Percentiles rank a stretch among this genome's conserved stretches.
These are phyloP conservation scores for Mycocentrospora acerina DNA, from an alignment of 2,329 filamentous ascomycete species.

Conservation along the genomic window DNA sequence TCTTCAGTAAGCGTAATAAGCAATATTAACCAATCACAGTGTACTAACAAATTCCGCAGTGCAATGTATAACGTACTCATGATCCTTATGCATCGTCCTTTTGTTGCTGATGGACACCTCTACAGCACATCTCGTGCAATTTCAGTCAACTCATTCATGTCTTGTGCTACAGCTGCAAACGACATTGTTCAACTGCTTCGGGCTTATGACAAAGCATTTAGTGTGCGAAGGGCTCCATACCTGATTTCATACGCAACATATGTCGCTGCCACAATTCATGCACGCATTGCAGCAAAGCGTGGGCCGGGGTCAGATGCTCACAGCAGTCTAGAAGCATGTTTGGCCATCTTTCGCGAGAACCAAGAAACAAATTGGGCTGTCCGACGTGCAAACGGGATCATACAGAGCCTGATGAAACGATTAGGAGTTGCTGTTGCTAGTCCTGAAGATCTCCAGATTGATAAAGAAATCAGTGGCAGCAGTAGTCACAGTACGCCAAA, in stretches of 20 bases:
- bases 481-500: slow-evolving; percentile 6
- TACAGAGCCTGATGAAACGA: slow-evolving; percentile 50
- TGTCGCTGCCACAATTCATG: slow-evolving; percentile 56
- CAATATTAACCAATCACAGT: neutral
- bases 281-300: slow-evolving; percentile 51
- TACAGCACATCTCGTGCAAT: slow-evolving; percentile 45
- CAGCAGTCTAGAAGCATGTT: slow-evolving; percentile 44
- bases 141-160: slow-evolving; percentile 47
- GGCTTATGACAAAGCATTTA: slow-evolving; percentile 50
- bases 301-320: slow-evolving; percentile 42
- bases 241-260: slow-evolving; percentile 59
- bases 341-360: slow-evolving; percentile 52
- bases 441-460: slow-evolving; percentile 18
- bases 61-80: slow-evolving; percentile 54
- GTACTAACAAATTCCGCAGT: slow-evolving; percentile 9
- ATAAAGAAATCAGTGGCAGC: slow-evolving; percentile 7
- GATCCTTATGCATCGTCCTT: slow-evolving; percentile 58
- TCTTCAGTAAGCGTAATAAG: slow-evolving; percentile 28
- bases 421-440: slow-evolving; percentile 33
- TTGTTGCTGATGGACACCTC: slow-evolving; percentile 54
- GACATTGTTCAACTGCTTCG: slow-evolving; percentile 49
- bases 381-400: slow-evolving; percentile 48
- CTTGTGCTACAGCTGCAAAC: slow-evolving; percentile 50
- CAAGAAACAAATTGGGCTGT: slow-evolving; percentile 55
- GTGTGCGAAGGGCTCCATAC: slow-evolving; percentile 53